Conservation (phyloP, 805 yeast genomes). For the Brettanomyces bruxellensis region DNA sequence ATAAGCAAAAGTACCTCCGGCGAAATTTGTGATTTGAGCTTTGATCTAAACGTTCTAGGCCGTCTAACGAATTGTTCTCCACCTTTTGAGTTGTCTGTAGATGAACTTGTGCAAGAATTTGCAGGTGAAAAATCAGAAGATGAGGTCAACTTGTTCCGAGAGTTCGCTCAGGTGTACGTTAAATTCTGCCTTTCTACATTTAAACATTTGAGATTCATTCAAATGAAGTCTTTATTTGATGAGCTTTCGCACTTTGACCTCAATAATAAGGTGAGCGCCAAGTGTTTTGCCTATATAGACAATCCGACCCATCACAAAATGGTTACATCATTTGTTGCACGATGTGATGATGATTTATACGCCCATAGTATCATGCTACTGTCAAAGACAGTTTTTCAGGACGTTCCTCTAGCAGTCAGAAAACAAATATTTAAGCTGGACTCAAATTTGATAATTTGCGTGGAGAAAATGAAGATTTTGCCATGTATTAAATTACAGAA, state of each 20-base stretch:
- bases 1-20: neutral
- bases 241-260: slow-evolving; percentile 44
- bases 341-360: slow-evolving; percentile 61
- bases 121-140: neutral
- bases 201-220: slow-evolving; percentile 60
- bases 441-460: slow-evolving; percentile 35
- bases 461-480: slow-evolving; percentile 39
- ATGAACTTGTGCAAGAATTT: neutral
- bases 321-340: slow-evolving; percentile 44
- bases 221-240: slow-evolving; percentile 49
- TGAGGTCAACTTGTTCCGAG: neutral
- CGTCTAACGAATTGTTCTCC: slow-evolving; percentile 6
- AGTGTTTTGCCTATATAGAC: slow-evolving; percentile 22
- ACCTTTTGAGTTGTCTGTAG: neutral
- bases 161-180: slow-evolving; percentile 30
- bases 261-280: slow-evolving; percentile 27
- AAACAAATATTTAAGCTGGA: slow-evolving; percentile 47
- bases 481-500: slow-evolving; percentile 41
- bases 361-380: slow-evolving; percentile 45
- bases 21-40: slow-evolving; percentile 1
- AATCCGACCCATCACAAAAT: slow-evolving; percentile 1
- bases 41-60: slow-evolving; percentile 7
- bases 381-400: slow-evolving; percentile 50
- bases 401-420: slow-evolving; percentile 49
- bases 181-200: slow-evolving; percentile 57